Percentiles rank a stretch among this genome's conserved stretches.
Evolutionary conservation across 495 filamentous ascomycete species (phyloP).

Genomic region (Aspergillus incahuasiensis): DNA sequence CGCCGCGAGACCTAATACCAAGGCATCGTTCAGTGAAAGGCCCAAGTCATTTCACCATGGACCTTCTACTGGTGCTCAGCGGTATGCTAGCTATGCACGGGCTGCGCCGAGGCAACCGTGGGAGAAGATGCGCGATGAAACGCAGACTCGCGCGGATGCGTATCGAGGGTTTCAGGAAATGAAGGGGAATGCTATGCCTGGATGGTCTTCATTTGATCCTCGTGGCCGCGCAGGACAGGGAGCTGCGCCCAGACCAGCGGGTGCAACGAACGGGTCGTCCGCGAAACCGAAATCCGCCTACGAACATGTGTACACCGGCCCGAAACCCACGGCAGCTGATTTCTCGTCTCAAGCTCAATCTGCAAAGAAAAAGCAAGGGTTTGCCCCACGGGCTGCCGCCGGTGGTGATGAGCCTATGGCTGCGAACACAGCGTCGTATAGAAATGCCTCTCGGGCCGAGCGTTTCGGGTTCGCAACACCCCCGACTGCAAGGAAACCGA

Average conservation of each 20-base stretch:
- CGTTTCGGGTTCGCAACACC: slow-evolving; percentile 34
- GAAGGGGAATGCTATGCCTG: slow-evolving; percentile 37
- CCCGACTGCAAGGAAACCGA: slow-evolving; percentile 40
- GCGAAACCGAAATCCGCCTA: slow-evolving; percentile 40
- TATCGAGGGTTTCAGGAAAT: slow-evolving; percentile 70
- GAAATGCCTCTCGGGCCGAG: slow-evolving; percentile 35
- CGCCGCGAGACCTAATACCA: slow-evolving; percentile 27
- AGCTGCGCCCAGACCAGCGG: slow-evolving; percentile 28
- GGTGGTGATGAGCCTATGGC: slow-evolving; percentile 56
- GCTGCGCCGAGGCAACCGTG: slow-evolving; percentile 36
- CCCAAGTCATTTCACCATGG: slow-evolving; percentile 34
- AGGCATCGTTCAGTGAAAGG: slow-evolving; percentile 21
- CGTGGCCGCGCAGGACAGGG: slow-evolving; percentile 27
- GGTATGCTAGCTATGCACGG: slow-evolving; percentile 50
- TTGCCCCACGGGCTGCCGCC: slow-evolving; percentile 48
- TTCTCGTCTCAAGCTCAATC: slow-evolving; percentile 35
- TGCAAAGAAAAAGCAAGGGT: slow-evolving; percentile 47
- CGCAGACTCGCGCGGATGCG: slow-evolving; percentile 52
- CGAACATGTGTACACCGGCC: slow-evolving; percentile 38
- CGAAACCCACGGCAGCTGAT: slow-evolving; percentile 24
- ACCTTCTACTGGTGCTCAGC: slow-evolving; percentile 49
- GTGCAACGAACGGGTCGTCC: slow-evolving; percentile 27
- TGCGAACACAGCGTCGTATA: slow-evolving; percentile 47
- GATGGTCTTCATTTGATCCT: slow-evolving; percentile 42
- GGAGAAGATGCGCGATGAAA: slow-evolving; percentile 44